Evolutionary conservation across 768 basidiomycete genomes (phyloP).

Genomic region (Chalciporus pseudorubinellus): DNA sequence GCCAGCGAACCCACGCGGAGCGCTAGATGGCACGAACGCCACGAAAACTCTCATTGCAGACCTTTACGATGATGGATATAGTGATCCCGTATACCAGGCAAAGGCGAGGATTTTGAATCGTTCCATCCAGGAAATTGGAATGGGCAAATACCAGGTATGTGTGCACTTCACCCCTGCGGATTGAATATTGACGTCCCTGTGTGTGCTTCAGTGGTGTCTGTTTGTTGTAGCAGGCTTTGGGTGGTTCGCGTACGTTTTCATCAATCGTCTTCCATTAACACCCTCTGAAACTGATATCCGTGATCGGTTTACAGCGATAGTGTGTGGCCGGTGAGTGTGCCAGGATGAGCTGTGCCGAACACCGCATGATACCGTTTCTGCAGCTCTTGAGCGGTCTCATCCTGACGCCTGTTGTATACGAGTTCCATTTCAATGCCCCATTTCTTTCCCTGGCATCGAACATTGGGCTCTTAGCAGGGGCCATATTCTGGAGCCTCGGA

Average conservation of each 20-base stretch:
- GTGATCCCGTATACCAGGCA: constrained; percentile 47
- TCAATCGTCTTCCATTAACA: not conserved
- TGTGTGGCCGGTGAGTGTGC: constrained; percentile 37
- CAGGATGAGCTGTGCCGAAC: not conserved
- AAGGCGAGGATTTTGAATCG: constrained; percentile 48
- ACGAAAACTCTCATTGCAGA: constrained; percentile 13
- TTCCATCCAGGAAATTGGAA: constrained; percentile 52
- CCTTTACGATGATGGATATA: constrained; percentile 35
- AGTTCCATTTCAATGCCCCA: constrained; percentile 48
- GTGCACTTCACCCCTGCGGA: not conserved
- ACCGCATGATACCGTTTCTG: not conserved
- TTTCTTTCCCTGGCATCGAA: constrained; percentile 52
- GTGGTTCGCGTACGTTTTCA: constrained; percentile 38
- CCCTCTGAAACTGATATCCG: not conserved
- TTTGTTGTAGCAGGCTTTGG: constrained; percentile 41
- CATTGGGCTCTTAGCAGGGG: constrained; percentile 51
- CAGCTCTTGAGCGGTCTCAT: constrained; percentile 45
- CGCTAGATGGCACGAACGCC: not conserved
- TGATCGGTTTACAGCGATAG: constrained; percentile 28
- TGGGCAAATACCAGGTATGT: constrained; percentile 54
- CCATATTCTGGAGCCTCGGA: constrained; percentile 47
- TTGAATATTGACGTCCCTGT: not conserved
- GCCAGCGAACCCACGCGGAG: not conserved
- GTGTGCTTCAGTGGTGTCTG: constrained; percentile 32
- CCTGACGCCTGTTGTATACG: constrained; percentile 45